Conservation (phyloP, 2,329 filamentous ascomycete genomes). For the Scedosporium apiospermum region DNA sequence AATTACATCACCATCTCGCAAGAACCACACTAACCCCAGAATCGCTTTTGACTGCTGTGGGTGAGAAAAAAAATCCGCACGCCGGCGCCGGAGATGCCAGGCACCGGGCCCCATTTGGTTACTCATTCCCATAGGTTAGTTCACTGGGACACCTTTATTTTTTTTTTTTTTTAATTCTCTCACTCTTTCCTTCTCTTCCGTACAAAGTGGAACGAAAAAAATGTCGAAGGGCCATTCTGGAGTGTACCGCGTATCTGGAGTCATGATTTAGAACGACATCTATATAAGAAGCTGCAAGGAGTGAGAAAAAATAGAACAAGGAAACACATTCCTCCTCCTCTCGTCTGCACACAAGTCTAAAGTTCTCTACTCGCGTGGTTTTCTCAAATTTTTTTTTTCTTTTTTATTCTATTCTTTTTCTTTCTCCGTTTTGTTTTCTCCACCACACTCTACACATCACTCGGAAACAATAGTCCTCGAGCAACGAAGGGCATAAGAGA, state of each 20-base stretch:
- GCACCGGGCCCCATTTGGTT: background rate
- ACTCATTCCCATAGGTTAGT: background rate
- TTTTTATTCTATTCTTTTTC: constrained; percentile 1
- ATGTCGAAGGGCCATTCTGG: background rate
- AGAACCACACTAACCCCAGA: background rate
- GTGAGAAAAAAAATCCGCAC: background rate
- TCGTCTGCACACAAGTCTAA: background rate
- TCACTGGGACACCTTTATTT: background rate
- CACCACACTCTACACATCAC: background rate
- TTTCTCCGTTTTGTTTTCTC: background rate
- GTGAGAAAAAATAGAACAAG: background rate
- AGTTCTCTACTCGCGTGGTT: background rate
- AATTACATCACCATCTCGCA: background rate
- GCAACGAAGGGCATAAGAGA: background rate
- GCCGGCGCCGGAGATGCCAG: background rate
- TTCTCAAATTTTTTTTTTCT: background rate
- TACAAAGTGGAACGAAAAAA: background rate
- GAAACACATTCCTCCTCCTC: background rate
- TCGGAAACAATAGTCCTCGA: background rate
- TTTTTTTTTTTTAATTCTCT: background rate
- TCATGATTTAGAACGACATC: constrained; percentile 1
- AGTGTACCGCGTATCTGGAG: constrained; percentile 4
- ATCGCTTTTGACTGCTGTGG: too few species aligned
- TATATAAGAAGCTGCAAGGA: background rate
- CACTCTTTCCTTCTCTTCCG: background rate